Evolutionary conservation across 192 early-diverging fungal species (phyloP).

Genomic region (Chytriomyces hyalinus): DNA sequence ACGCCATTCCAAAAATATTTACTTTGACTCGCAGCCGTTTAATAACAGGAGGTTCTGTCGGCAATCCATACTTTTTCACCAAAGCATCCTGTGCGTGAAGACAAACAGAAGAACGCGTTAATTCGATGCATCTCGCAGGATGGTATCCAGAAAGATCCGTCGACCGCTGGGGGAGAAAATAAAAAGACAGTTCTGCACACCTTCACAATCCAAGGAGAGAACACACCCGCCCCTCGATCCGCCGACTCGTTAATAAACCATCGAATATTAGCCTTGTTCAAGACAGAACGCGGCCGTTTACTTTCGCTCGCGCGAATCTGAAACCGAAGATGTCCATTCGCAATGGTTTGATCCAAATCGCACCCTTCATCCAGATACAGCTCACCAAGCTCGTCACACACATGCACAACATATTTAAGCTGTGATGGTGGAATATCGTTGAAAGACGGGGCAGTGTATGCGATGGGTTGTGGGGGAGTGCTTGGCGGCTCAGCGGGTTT

Average conservation of each 20-base stretch:
- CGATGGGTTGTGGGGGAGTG: background rate
- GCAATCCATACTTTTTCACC: conserved; percentile 54
- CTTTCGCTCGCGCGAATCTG: conserved; percentile 24
- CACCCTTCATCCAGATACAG: conserved; percentile 51
- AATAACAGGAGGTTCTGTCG: conserved; percentile 22
- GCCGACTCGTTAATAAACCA: conserved; percentile 73
- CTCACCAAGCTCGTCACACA: conserved; percentile 59
- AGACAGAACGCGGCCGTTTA: conserved; percentile 65
- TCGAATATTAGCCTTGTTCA: conserved; percentile 74
- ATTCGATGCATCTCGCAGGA: too few relatives aligned
- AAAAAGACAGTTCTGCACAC: conserved; percentile 35
- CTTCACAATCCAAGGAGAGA: conserved; percentile 75
- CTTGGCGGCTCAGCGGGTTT: background rate
- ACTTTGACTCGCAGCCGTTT: conserved; percentile 1
- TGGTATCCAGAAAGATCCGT: too few relatives aligned
- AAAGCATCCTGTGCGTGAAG: conserved; percentile 22
- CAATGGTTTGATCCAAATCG: conserved; percentile 15
- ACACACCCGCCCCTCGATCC: conserved; percentile 64
- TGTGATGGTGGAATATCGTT: conserved; percentile 31
- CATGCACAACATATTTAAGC: conserved; percentile 40
- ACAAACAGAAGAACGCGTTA: background rate
- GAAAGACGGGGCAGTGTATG: conserved; percentile 7
- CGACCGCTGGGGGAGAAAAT: background rate
- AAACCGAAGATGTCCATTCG: conserved; percentile 29
- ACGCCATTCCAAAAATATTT: background rate